These are phyloP conservation scores for Pyrenophora tritici-repentis DNA, from an alignment of 2,329 filamentous ascomycete species.

Conservation along the genomic window DNA sequence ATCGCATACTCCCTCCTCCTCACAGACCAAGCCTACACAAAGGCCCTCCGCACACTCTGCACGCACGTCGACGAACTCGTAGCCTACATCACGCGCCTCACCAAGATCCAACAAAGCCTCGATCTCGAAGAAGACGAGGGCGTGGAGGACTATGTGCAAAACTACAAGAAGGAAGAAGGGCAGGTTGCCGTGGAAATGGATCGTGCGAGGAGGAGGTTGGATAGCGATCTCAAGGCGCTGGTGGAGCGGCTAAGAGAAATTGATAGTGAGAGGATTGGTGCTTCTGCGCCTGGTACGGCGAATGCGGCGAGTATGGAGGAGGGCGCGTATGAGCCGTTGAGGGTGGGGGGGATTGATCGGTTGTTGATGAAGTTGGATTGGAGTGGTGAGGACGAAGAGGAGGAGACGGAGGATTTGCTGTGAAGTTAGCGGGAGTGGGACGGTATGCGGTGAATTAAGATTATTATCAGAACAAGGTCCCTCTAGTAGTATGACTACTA, in stretches of 20 bases:
- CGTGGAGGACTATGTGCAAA: conserved; percentile 62
- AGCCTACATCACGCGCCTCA: conserved; percentile 74
- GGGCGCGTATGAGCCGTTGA: conserved; percentile 68
- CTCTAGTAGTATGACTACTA: too few species aligned
- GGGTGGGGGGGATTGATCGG: conserved; percentile 79
- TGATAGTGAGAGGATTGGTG: conserved; percentile 57
- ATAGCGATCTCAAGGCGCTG: conserved; percentile 67
- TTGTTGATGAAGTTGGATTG: conserved; percentile 89
- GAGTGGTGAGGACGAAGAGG: conserved; percentile 44
- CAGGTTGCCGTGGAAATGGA: conserved; percentile 69
- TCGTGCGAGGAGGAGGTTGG: conserved; percentile 67
- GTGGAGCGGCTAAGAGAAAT: conserved; percentile 63
- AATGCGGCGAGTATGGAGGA: conserved; percentile 38
- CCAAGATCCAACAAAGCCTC: conserved; percentile 74
- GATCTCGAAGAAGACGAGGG: conserved; percentile 84
- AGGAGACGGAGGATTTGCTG: conserved; percentile 26
- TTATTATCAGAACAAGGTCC: too few species aligned
- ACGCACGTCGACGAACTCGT: conserved; percentile 81
- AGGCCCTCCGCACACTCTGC: conserved; percentile 68
- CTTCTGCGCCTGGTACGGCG: conserved; percentile 20
- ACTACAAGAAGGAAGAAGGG: conserved; percentile 69
- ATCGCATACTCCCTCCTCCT: conserved; percentile 64
- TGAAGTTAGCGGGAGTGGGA: background rate
- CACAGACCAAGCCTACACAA: conserved; percentile 66
- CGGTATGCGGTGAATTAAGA: too few species aligned